These are phyloP conservation scores for Verticillium tricorpus DNA, from an alignment of 2,329 filamentous ascomycete species.

Conservation along the genomic window DNA sequence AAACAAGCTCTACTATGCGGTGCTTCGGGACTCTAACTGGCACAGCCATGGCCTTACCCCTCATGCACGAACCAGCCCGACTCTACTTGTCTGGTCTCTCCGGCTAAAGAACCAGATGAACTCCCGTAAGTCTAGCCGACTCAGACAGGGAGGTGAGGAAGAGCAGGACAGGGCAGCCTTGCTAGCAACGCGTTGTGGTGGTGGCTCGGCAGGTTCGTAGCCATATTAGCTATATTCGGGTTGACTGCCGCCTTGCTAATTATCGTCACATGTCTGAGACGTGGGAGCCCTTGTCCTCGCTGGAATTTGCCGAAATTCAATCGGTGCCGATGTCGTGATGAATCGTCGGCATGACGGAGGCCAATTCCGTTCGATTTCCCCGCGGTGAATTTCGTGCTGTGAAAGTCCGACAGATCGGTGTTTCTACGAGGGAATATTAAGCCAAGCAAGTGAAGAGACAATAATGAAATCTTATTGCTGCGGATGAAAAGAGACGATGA, in stretches of 20 bases:
- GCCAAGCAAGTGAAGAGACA: too few species aligned
- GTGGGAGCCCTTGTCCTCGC: neutral
- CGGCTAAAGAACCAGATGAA: neutral
- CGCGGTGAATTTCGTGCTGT: neutral
- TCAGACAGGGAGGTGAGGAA: neutral
- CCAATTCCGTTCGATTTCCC: neutral
- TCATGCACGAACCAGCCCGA: neutral
- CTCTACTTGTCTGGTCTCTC: neutral
- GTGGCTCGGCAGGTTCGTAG: neutral
- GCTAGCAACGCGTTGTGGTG: neutral
- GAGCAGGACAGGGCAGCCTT: neutral
- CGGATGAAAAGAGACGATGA: too few species aligned
- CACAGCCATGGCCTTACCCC: neutral
- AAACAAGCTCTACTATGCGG: too few species aligned
- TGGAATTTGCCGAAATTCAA: too few species aligned
- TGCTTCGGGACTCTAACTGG: neutral
- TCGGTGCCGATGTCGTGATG: neutral
- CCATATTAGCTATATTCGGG: too few species aligned
- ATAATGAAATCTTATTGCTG: too few species aligned
- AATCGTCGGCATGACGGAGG: too few species aligned
- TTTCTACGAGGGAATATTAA: too few species aligned
- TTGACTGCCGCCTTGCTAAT: neutral
- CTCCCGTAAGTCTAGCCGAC: too few species aligned
- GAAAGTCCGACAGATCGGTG: too few species aligned
- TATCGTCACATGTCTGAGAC: neutral